Conservation (phyloP, 2,329 filamentous ascomycete species). For the Penicillium sp. region DNA sequence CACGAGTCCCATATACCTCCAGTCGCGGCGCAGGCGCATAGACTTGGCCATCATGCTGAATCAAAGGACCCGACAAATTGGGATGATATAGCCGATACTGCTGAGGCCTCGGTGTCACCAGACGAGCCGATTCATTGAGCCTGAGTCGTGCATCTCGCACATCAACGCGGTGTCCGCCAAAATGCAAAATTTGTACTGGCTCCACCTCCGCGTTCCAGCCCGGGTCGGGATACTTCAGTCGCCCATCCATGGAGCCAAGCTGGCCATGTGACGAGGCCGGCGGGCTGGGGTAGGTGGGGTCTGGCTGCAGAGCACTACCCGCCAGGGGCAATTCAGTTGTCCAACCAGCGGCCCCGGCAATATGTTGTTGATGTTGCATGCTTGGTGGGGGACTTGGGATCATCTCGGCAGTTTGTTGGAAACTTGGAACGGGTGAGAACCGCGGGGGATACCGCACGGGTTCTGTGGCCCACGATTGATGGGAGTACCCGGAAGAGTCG, state of each 20-base stretch:
- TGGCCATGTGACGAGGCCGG: slow-evolving; percentile 7
- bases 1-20: slow-evolving; percentile 20
- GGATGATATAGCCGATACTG: slow-evolving; percentile 28
- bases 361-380: slow-evolving; percentile 18
- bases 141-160: slow-evolving; percentile 29
- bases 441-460: slow-evolving; percentile 29
- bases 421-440: slow-evolving; percentile 24
- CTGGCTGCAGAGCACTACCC: slow-evolving; percentile 17
- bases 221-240: slow-evolving; percentile 11
- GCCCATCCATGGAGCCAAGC: slow-evolving; percentile 23
- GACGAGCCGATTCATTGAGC: slow-evolving; percentile 16
- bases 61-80: slow-evolving; percentile 29
- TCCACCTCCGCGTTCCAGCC: slow-evolving; percentile 17
- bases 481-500: slow-evolving; percentile 33
- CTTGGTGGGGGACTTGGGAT: slow-evolving; percentile 8
- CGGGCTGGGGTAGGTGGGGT: slow-evolving; percentile 17
- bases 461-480: slow-evolving; percentile 39
- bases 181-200: slow-evolving; percentile 18
- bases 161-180: slow-evolving; percentile 32
- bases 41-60: slow-evolving; percentile 20
- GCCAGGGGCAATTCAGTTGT: slow-evolving; percentile 9
- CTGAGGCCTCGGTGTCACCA: slow-evolving; percentile 18
- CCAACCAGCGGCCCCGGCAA: slow-evolving; percentile 23
- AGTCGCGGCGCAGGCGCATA: slow-evolving; percentile 14
- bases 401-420: slow-evolving; percentile 12